Percentiles rank a stretch among this genome's conserved stretches.
Evolutionary conservation across 2,329 filamentous ascomycete species (phyloP).

Genomic region (Colletotrichum godetiae): DNA sequence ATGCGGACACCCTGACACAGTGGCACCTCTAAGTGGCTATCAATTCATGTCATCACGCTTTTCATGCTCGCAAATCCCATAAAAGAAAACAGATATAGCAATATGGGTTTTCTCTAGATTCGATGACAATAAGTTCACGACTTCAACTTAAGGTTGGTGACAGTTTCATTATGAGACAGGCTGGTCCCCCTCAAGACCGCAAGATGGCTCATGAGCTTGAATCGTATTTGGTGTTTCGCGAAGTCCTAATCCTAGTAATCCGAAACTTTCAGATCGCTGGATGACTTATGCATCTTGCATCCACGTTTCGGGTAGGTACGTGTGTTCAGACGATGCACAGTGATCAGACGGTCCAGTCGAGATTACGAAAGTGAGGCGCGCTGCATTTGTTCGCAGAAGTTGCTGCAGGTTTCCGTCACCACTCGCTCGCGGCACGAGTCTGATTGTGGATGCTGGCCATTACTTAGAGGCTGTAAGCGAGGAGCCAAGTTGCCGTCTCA

Average conservation of each 20-base stretch:
- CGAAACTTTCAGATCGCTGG: constrained; percentile 15
- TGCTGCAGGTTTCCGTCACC: neutral
- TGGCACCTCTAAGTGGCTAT: too few relatives aligned
- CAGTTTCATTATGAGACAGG: neutral
- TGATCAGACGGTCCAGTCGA: neutral
- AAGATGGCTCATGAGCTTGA: neutral
- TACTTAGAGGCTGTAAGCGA: neutral
- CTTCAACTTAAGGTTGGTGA: neutral
- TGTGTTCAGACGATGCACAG: constrained; percentile 2
- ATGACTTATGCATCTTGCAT: constrained; percentile 19
- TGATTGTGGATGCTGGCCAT: neutral
- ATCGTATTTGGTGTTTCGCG: constrained; percentile 12
- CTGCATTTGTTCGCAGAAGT: neutral
- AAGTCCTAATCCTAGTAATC: neutral
- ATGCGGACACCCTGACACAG: too few relatives aligned
- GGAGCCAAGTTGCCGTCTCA: neutral
- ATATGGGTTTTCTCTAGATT: neutral
- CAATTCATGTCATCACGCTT: too few relatives aligned
- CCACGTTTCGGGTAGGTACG: neutral
- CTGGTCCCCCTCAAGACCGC: too few relatives aligned
- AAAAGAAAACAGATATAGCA: too few relatives aligned
- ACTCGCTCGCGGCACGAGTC: neutral
- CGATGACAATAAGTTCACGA: too few relatives aligned
- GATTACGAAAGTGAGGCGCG: neutral
- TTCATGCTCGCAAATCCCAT: too few relatives aligned